Evolutionary conservation across 1,284 basidiomycete species (phyloP), one percentile per base, ranked within the genome.

Genomic region (Leccinum fallax): DNA sequence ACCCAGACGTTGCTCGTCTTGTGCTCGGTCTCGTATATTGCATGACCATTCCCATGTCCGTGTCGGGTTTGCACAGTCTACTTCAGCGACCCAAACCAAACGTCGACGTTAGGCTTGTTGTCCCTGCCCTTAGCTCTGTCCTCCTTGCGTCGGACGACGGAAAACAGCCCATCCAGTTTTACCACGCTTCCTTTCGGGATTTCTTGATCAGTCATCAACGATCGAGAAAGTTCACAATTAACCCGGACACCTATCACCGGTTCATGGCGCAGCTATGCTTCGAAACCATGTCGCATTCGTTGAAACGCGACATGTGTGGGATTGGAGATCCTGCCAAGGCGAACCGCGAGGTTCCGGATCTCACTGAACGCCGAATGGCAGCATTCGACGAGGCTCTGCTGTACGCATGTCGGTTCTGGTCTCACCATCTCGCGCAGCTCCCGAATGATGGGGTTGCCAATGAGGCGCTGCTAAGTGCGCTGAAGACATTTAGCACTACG

Each of bases 371-470:
- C 24, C 60, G 66, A 0, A 15, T 52, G 21, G 46, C 26, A 9
- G 63, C 51, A 5, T 67, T 70, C n/a, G 60, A 64, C 24, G 69
- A 64, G 51, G 64, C 67, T 3, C 59, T 67, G n/a, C 46, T 38
- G 10, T 73, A 73, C 3, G 63, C 71, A 8, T 71, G 71, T 43
- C 65, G 61, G 4, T 68, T 63, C 26, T 71, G 69, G 71, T 62
- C 68, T 0, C 63, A 30, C 40, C 69, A 71, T 57, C 67, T 73
- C 2, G 49, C 59, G 2, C 67, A 55, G 24, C 61, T 72, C 5
- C 56, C 65, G 4, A 56, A 24, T 15, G 61, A 60, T 8, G 64
- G 61, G 0, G 11, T 55, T 24, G 52, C 60, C 6, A 58, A 57
- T 6, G 62, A 64, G 3, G 30, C 24, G 5, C 30, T 71, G 13